Conservation (phyloP, 2,329 filamentous ascomycete species). For the Bimuria novae-zelandiae region DNA sequence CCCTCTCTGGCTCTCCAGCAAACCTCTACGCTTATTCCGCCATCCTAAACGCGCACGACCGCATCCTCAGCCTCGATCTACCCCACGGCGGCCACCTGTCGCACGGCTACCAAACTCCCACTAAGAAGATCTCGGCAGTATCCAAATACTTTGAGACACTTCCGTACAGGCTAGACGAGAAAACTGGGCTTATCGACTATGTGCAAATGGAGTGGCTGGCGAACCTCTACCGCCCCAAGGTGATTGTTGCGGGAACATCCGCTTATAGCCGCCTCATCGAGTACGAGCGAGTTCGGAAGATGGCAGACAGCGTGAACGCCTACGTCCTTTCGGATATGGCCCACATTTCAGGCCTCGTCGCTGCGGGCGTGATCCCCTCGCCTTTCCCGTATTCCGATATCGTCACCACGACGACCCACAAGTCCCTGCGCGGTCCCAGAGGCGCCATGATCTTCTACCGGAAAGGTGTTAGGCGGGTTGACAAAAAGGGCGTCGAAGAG, state of each 20-base stretch:
- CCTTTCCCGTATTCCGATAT: conserved; percentile 93
- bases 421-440: conserved; percentile 94
- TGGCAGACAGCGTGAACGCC: conserved; percentile 89
- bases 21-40: conserved; percentile 89
- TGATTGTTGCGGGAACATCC: conserved; percentile 94
- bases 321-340: conserved; percentile 98
- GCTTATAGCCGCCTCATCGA: conserved; percentile 98
- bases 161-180: conserved; percentile 87
- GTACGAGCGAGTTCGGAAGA: conserved; percentile 94
- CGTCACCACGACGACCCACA: conserved; percentile 98
- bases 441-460: conserved; percentile 99
- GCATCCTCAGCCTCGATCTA: conserved; percentile 95
- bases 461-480: conserved; percentile 88
- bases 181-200: conserved; percentile 97
- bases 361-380: conserved; percentile 88
- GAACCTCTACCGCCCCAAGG: conserved; percentile 90
- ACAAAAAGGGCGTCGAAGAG: conserved; percentile 90
- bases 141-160: conserved; percentile 99
- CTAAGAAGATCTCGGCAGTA: conserved; percentile 82
- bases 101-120: conserved; percentile 95
- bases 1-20: conserved; percentile 77
- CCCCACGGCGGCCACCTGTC: conserved; percentile 95
- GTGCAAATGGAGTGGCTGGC: conserved; percentile 89
- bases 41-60: conserved; percentile 87
- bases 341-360: conserved; percentile 95